These are phyloP conservation scores for Pyrenopolyporus hunteri DNA, from an alignment of 495 filamentous ascomycete species.

Conservation along the genomic window DNA sequence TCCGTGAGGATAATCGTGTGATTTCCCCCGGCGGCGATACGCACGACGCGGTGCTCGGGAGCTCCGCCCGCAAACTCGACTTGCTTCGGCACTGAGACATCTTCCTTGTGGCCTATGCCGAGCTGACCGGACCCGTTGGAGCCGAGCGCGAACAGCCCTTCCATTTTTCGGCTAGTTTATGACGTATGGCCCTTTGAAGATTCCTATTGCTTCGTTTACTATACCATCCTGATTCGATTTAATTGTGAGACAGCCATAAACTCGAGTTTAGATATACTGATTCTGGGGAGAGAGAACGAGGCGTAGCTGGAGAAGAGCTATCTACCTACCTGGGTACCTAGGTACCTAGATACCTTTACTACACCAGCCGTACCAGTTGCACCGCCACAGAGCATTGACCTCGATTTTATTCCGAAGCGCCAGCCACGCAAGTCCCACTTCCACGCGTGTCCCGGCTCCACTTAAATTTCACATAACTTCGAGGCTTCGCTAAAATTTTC, in stretches of 20 bases:
- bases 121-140: constrained; percentile 92
- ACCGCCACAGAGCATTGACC: too few relatives aligned
- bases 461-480: constrained; percentile 27
- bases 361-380: too few relatives aligned
- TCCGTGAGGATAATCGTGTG: constrained; percentile 76
- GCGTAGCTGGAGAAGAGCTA: neutral
- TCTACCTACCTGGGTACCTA: neutral
- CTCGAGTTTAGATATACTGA: neutral
- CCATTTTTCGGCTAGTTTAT: constrained; percentile 38
- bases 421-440: too few relatives aligned
- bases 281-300: neutral
- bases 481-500: constrained; percentile 18
- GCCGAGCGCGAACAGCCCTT: constrained; percentile 77
- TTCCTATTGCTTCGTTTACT: neutral
- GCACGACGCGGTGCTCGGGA: constrained; percentile 26
- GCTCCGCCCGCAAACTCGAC: constrained; percentile 55
- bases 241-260: neutral
- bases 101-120: constrained; percentile 75
- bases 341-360: too few relatives aligned
- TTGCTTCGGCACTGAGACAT: constrained; percentile 69
- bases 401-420: too few relatives aligned
- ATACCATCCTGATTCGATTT: neutral
- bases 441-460: constrained; percentile 15
- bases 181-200: neutral
- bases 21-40: constrained; percentile 79